Evolutionary conservation across 2,329 filamentous ascomycete genomes (phyloP), one percentile per base, ranked within the genome.

Genomic region (Aspergillus sp.): DNA sequence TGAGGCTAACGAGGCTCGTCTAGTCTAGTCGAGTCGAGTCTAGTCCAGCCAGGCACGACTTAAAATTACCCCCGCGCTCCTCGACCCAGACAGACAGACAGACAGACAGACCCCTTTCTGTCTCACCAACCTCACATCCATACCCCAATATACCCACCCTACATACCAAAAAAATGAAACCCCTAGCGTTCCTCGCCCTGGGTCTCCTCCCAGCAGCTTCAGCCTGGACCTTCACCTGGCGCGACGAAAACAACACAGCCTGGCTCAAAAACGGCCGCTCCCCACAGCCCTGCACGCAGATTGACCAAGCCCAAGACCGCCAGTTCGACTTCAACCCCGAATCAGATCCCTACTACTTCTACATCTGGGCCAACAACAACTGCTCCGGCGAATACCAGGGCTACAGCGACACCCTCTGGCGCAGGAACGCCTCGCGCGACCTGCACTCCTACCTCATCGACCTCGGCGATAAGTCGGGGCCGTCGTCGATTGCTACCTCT

Each of bases 141-240:
- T 7, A 30, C 26, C 4, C 9, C 26, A n/a, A 38, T 22, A 22
- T 22, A 22, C 22, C 22, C 22, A 22, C 7, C 22, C 22, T 7
- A 22, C 22, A n/a, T n/a, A 36, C 11, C 33, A 36, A 36, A 36
- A 41, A 41, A 42, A 42, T 42, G 40, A 17, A 42, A n/a, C 35
- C 35, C 35, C 35, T n/a, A 42, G 9, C 40, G 6, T 4, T 13
- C n/a, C 40, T 42, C 40, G 13, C 40, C n/a, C n/a, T 49, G 17
- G 20, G 44, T n/a, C 19, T 43, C 41, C 33, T 22, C 7, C 10
- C 30, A 5, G 13, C 51, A 11, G 32, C 47, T 17, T 32, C 26
- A 4, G 52, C 44, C 3, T 57, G 55, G 55, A 45, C 50, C 17
- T 52, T 57, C 41, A 57, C 55, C 42, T 57, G 52, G 52, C 50